Conservation (phyloP, 495 filamentous ascomycete species). For the Penicillium paxilli region DNA sequence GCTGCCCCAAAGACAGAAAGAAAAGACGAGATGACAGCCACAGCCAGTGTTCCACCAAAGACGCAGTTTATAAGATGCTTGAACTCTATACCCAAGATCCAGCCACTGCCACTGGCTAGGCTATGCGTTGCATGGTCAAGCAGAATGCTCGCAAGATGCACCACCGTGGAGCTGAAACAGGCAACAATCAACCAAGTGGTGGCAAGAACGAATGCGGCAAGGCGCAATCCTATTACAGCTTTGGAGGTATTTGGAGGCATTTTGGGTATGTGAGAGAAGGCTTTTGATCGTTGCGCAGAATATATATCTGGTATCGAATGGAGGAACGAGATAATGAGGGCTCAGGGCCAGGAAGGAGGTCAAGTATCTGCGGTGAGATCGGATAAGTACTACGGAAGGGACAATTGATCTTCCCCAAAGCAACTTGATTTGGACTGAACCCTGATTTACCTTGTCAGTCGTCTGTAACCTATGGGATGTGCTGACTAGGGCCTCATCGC, state of each 20-base stretch:
- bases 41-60: not conserved
- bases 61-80: not conserved
- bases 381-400: too few species aligned
- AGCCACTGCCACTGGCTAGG: not conserved
- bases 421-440: too few species aligned
- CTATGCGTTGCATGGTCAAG: not conserved
- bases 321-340: not conserved
- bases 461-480: too few species aligned
- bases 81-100: not conserved
- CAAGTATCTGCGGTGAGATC: too few species aligned
- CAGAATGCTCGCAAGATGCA: not conserved
- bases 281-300: not conserved
- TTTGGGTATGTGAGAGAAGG: not conserved
- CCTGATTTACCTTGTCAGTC: too few species aligned
- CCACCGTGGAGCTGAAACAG: not conserved
- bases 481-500: too few species aligned
- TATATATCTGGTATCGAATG: not conserved
- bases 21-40: not conserved
- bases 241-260: not conserved
- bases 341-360: too few species aligned
- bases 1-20: not conserved
- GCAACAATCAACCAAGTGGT: not conserved
- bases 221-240: not conserved
- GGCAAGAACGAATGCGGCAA: not conserved
- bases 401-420: too few species aligned